Percentiles rank a stretch among this genome's conserved stretches.
Evolutionary conservation across 441 rosid species (phyloP).

Genomic region (Croton laevigatus): DNA sequence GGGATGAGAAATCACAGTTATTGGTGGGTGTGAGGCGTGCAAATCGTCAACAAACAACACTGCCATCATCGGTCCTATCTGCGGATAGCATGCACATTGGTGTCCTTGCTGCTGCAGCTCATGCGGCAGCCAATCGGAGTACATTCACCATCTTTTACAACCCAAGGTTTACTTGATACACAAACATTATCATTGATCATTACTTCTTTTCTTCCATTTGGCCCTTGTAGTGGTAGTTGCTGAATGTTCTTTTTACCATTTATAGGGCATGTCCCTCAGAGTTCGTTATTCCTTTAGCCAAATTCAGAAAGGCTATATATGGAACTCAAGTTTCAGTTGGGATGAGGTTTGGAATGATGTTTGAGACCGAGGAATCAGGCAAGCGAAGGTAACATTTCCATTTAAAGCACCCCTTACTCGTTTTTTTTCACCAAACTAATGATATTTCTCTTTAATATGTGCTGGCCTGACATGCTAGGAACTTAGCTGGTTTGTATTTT

Average conservation of each 20-base stretch:
- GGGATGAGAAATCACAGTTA: constrained; percentile 96
- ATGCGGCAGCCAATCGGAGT: constrained; percentile 81
- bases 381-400: constrained; percentile 62
- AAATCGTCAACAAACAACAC: constrained; percentile 79
- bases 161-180: constrained; percentile 61
- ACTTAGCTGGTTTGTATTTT: background rate
- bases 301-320: constrained; percentile 73
- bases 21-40: constrained; percentile 94
- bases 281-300: constrained; percentile 78
- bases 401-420: background rate
- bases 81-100: constrained; percentile 99
- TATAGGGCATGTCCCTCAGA: constrained; percentile 93
- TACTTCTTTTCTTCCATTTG: background rate
- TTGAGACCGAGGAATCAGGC: constrained; percentile 93
- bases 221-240: background rate
- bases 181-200: background rate
- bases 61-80: constrained; percentile 92
- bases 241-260: constrained; percentile 8
- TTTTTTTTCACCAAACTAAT: background rate
- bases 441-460: background rate
- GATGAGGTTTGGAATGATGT: constrained; percentile 99
- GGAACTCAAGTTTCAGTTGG: constrained; percentile 90
- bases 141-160: constrained; percentile 90
- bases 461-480: background rate
- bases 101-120: constrained; percentile 98